Base-by-base conservation (phyloP, 116 monocot genomes). In the Dioscorea cayenensis region DNA sequence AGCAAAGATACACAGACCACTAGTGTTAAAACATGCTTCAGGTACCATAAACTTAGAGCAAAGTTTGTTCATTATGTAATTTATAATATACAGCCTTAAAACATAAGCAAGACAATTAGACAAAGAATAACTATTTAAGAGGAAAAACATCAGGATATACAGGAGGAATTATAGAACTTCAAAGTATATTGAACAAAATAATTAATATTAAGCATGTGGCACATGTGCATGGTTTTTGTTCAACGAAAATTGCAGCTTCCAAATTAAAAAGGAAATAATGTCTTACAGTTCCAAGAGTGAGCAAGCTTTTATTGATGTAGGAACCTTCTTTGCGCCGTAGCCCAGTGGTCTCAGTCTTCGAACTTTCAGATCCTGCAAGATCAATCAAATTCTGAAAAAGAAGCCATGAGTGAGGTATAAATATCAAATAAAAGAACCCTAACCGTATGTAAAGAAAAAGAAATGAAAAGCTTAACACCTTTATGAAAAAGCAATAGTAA, bases 301-400 rank as follows among this genome's bases (percentile, higher is more conserved):
- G 90, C 68, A 96, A 81, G 71, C 96, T 96, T 79, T 96, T 96
- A 79, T 96, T 96, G 51, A 92, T 96, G 70, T 90, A 92, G 73
- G 96, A 92, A 80, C 96, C 96, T 81, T 96, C 96, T 77, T 96
- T 96, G 52, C 92, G 84, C 38, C 96, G 78, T 71, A 96, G 75
- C 14, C 96, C 96, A 64, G 93, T 90, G 55, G 92, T 96, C 77
- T 96, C 96, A 70, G 90, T 86, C 73, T 92, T 96, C 17, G 96
- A 96, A 78, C 96, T 96, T 79, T 96, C 96, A 20, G 92, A 96
- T 50, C 96, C 96, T 70, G 96, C 96, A 79, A 96, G 92, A 71
- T 96, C 92, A 81, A 96, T 96, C 73, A 96, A 81, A 64, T 96
- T 92, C 96, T 96, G 82, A 38, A 76, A 36, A 80, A 71, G 61